Conservation (phyloP, 805 yeast genomes). For the Saturnispora quitensis region DNA sequence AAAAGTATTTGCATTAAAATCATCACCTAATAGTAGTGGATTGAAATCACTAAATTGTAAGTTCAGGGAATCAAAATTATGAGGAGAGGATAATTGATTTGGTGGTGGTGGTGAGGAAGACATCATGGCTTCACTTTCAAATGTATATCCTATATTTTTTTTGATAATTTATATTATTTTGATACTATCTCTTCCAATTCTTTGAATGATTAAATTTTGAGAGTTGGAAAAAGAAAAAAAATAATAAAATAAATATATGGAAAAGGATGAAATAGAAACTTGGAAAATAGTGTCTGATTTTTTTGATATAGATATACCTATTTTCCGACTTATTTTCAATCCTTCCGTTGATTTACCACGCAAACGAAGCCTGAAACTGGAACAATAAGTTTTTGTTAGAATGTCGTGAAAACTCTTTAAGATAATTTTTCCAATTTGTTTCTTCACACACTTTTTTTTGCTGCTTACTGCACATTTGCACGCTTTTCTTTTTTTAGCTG, state of each 20-base stretch:
- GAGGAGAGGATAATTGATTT: slow-evolving; percentile 5
- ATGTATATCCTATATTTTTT: background rate
- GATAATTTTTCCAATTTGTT: background rate
- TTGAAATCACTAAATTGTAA: background rate
- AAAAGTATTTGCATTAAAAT: background rate
- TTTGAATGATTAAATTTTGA: background rate
- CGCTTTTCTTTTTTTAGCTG: background rate
- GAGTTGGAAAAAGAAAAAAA: background rate
- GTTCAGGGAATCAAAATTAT: background rate
- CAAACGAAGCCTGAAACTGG: background rate
- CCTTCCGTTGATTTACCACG: background rate
- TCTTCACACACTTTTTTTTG: background rate
- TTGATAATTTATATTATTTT: background rate
- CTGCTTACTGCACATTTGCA: background rate
- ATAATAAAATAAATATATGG: background rate
- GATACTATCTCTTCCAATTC: background rate
- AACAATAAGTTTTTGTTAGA: background rate
- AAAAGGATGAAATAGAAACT: background rate
- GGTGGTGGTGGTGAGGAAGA: slow-evolving; percentile 29
- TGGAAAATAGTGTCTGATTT: background rate
- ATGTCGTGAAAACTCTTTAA: background rate
- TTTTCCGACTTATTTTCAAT: background rate
- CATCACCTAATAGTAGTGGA: background rate
- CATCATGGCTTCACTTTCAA: slow-evolving; percentile 20
- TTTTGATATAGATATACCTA: background rate